These are phyloP conservation scores for Insectozyma bohioensis DNA, from an alignment of 1,139 yeast genomes.

Conservation along the genomic window DNA sequence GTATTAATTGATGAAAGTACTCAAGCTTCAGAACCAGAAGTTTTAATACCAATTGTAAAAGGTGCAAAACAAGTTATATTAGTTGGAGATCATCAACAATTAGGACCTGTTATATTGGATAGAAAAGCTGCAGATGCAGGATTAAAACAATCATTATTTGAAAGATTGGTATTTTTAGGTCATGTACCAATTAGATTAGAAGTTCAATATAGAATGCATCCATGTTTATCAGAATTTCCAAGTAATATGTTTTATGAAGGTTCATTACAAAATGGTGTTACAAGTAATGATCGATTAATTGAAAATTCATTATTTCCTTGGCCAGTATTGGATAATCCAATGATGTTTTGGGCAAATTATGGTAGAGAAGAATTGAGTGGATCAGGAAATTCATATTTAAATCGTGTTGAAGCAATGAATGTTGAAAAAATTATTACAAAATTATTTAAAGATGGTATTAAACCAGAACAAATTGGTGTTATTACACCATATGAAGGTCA, in stretches of 20 bases:
- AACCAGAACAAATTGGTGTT: conserved; percentile 83
- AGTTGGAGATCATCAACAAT: conserved; percentile 94
- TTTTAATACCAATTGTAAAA: conserved; percentile 81
- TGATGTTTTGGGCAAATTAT: conserved; percentile 94
- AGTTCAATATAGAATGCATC: conserved; percentile 96
- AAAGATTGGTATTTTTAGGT: conserved; percentile 80
- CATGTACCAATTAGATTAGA: conserved; percentile 84
- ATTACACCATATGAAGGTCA: conserved; percentile 96
- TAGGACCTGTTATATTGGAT: conserved; percentile 87
- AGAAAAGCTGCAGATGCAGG: conserved; percentile 85
- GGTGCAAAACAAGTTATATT: conserved; percentile 88
- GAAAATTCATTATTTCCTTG: conserved; percentile 71
- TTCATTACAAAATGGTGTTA: conserved; percentile 85
- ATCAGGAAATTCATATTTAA: conserved; percentile 81
- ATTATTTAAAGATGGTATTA: conserved; percentile 76
- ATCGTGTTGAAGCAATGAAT: conserved; percentile 88
- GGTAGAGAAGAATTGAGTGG: conserved; percentile 88
- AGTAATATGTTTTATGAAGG: conserved; percentile 95
- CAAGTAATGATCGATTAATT: conserved; percentile 65
- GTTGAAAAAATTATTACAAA: conserved; percentile 78
- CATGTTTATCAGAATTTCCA: conserved; percentile 81
- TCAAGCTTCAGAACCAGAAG: conserved; percentile 92
- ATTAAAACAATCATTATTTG: conserved; percentile 79
- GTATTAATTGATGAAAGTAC: conserved; percentile 92
- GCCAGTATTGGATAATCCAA: conserved; percentile 81